Percentiles rank a stretch among this genome's conserved stretches.
Conservation (phyloP, 257 asterid genomes). For the Plantago ovata region DNA sequence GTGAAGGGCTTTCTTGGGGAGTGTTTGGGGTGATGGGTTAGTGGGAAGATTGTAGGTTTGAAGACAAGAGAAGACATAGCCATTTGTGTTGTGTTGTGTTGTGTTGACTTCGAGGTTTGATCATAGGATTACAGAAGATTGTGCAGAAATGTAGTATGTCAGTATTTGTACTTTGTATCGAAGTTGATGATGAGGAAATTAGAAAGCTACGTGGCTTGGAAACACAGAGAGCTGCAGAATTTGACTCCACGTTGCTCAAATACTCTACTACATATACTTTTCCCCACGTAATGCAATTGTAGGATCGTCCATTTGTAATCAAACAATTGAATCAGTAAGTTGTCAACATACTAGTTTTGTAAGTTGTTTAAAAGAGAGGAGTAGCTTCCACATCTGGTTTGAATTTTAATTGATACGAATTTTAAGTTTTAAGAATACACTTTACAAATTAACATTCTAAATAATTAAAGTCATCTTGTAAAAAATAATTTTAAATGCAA, state of each 20-base stretch:
- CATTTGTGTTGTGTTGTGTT: constrained; percentile 15
- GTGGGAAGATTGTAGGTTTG: constrained; percentile 11
- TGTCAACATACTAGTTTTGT: no score
- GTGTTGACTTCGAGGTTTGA: background rate
- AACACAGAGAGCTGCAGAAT: no score
- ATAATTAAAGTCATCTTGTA: no score
- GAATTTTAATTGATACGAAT: background rate
- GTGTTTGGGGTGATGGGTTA: constrained; percentile 3
- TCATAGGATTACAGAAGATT: background rate
- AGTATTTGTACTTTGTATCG: background rate
- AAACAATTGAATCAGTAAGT: no score
- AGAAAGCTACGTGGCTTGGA: background rate
- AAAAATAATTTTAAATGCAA: no score
- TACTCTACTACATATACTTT: no score
- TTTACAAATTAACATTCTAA: no score
- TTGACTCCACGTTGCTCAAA: no score
- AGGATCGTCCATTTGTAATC: no score
- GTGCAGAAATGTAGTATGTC: background rate
- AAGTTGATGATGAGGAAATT: background rate
- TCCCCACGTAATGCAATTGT: no score
- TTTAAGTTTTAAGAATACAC: no score
- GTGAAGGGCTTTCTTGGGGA: constrained; percentile 3
- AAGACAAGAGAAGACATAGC: constrained; percentile 32
- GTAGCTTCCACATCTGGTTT: background rate
- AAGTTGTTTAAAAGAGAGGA: background rate